Evolutionary conservation across 2,329 filamentous ascomycete genomes (phyloP).

Genomic region (Neofusicoccum umdonicola): DNA sequence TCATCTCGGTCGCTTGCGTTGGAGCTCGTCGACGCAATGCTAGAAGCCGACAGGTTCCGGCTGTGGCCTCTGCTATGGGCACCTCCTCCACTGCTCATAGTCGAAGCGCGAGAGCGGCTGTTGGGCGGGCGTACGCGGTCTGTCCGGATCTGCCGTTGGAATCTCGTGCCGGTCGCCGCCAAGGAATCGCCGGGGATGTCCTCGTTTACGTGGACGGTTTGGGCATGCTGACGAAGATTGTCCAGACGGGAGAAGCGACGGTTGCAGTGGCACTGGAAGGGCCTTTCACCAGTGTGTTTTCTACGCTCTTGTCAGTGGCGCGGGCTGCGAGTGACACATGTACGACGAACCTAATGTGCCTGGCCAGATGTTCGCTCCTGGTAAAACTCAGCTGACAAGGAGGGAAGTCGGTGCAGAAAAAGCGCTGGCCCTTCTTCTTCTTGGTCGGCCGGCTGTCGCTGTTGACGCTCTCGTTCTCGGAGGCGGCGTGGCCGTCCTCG

Average conservation of each 20-base stretch:
- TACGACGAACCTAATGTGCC: conserved; percentile 76
- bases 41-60: conserved; percentile 82
- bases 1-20: conserved; percentile 62
- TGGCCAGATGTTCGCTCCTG: conserved; percentile 87
- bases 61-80: conserved; percentile 75
- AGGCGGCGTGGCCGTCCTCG: conserved; percentile 59
- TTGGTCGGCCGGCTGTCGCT: conserved; percentile 70
- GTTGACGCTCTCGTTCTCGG: conserved; percentile 50
- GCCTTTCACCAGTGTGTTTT: conserved; percentile 95
- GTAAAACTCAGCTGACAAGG: conserved; percentile 95
- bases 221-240: conserved; percentile 93
- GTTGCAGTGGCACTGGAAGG: conserved; percentile 94
- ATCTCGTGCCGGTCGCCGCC: conserved; percentile 86
- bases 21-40: conserved; percentile 73
- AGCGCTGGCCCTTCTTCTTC: conserved; percentile 95
- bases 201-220: conserved; percentile 96
- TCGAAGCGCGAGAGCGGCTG: conserved; percentile 72
- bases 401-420: conserved; percentile 93
- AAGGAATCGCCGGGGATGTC: conserved; percentile 93
- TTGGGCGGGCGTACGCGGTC: conserved; percentile 76
- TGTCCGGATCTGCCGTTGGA: conserved; percentile 86
- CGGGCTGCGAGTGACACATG: background rate
- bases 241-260: conserved; percentile 90
- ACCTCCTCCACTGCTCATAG: conserved; percentile 62
- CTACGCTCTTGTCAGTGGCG: conserved; percentile 44